phyloP scores from a whole-genome alignment of 345 rosid species.

The Eucalyptus polybractea region DNA sequence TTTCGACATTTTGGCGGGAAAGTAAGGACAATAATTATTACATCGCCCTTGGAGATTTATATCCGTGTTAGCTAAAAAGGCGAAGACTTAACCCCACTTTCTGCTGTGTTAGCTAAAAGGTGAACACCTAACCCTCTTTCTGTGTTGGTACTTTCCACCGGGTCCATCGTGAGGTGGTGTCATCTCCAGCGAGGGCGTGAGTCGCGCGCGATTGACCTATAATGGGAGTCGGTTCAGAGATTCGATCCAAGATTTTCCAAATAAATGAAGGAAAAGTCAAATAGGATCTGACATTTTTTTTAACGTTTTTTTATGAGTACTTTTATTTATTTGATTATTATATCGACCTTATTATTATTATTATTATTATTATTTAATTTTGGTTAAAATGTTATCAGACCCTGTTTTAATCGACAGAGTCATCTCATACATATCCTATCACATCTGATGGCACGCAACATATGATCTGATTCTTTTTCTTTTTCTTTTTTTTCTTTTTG shows the following conservation, averaged over 20 bases:
- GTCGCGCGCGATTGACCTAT: neutral
- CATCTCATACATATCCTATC: neutral
- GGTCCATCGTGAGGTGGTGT: neutral
- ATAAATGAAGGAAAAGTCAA: neutral
- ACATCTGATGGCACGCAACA: neutral
- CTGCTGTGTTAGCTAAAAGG: neutral
- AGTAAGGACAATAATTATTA: neutral
- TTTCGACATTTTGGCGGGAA: neutral
- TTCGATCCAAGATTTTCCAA: neutral
- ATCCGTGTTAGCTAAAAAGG: neutral
- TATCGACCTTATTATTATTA: neutral
- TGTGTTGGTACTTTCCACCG: neutral
- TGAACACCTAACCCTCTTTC: neutral
- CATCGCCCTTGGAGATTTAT: neutral
- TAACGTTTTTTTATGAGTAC: neutral
- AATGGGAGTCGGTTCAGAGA: neutral
- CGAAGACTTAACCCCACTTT: neutral
- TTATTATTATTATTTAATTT: neutral
- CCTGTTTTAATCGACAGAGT: neutral
- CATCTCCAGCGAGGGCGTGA: neutral
- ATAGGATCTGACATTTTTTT: neutral
- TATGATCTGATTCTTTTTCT: neutral
- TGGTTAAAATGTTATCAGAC: neutral
- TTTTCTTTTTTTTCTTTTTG: too few species aligned
- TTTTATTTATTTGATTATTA: neutral